Base-by-base conservation (phyloP, 2,329 filamentous ascomycete genomes). In the Parasarocladium wereldwijsianum region DNA sequence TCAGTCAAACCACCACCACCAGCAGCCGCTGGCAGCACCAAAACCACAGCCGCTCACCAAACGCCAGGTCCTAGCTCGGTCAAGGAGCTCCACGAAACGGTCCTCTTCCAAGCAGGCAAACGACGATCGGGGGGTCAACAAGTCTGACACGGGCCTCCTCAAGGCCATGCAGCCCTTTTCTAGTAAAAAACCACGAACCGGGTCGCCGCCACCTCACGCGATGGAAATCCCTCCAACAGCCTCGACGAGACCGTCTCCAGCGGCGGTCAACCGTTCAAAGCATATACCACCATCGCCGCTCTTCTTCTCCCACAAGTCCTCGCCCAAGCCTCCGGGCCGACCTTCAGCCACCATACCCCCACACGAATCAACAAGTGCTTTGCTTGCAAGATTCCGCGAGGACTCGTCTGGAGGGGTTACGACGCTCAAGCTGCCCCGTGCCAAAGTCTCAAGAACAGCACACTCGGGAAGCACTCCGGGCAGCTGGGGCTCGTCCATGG, bases 361-460 rank as follows among this genome's bases (percentile, higher is more conserved):
- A 14, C 45, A 55, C 10, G 63, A 66, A 34, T 48, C 53, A 5
- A 48, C 58, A 15, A 46, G 50, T 18, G 58, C 55, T 31, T 65
- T 70, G 54, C 51, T 69, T 38, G 52, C 54, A 32, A 57, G 51
- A 30, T 50, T 57, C 33, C 52, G 52, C 20, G 60, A 68, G 25
- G 51, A 59, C n/a, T 34, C 44, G 10, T 40, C 51, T 11, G 62
- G 60, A 21, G 34, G 41, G 3, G 55, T 72, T 17, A 70, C 62
- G 13, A 73, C 64, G 31, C 55, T 67, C 30, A 69, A 64, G 41
- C 52, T 73, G 26, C 63, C 69, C 8, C 56, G 63, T 33, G 66
- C 66, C 23, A 68, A 57, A 32, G 53, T 72, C 36, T 54, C 59
- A 6, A 46, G 58, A 6, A 66, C 64, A 2, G 50, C 54, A 8